Percentiles rank a stretch among this genome's conserved stretches.
These are phyloP conservation scores for Mortierella sp. DNA, from an alignment of 371 early-diverging fungal species.

Conservation along the genomic window DNA sequence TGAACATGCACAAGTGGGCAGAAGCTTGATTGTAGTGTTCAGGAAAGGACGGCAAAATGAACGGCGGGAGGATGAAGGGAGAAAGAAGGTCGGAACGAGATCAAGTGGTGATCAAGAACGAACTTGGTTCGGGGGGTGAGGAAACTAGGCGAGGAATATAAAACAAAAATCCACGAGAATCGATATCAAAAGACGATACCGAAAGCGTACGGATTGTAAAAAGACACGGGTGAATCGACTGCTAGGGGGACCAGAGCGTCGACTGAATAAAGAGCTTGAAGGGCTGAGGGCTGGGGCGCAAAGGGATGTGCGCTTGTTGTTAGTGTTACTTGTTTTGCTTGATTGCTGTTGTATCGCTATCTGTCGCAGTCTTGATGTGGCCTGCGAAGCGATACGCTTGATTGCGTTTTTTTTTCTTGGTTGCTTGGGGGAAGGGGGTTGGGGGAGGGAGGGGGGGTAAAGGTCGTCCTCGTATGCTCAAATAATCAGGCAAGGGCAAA, in stretches of 20 bases:
- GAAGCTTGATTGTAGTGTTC: constrained; percentile 33
- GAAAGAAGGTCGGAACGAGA: constrained; percentile 15
- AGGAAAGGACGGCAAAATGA: constrained; percentile 20
- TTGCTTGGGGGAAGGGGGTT: constrained; percentile 7
- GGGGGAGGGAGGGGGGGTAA: constrained; percentile 19
- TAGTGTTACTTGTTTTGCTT: neutral
- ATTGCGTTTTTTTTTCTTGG: constrained; percentile 4
- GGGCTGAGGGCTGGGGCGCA: neutral
- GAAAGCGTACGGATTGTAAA: constrained; percentile 7
- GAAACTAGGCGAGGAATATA: constrained; percentile 19
- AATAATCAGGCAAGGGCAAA: constrained; percentile 6
- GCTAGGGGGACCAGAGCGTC: neutral
- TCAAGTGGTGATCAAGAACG: constrained; percentile 18
- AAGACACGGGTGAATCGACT: constrained; percentile 1
- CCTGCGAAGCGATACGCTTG: neutral
- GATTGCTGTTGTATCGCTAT: constrained; percentile 1
- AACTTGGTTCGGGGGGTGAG: constrained; percentile 20
- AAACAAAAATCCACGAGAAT: neutral
- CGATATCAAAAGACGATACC: constrained; percentile 4
- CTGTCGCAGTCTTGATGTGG: neutral
- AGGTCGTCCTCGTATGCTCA: constrained; percentile 29
- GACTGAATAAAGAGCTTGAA: constrained; percentile 4
- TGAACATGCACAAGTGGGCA: constrained; percentile 46
- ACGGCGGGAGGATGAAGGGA: neutral
- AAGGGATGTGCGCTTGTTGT: neutral